A percentile compares a stretch with the other conserved stretches of the same genome.
These are phyloP conservation scores for Daldinia grandis DNA, from an alignment of 495 filamentous ascomycete species.

Conservation along the genomic window DNA sequence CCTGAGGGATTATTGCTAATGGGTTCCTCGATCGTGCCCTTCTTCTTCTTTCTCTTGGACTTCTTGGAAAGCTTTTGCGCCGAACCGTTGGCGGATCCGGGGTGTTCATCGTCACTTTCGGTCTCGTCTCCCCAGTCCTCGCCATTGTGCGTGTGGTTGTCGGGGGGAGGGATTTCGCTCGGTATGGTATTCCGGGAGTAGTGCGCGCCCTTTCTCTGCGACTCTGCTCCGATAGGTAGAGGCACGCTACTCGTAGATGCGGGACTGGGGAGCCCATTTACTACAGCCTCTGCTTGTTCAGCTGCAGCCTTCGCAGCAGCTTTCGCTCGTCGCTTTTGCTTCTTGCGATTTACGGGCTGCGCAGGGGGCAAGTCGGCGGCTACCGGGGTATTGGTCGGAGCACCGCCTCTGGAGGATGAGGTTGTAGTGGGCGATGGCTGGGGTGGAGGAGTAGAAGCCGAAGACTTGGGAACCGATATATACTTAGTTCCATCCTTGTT, in stretches of 20 bases:
- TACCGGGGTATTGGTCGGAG: conserved; percentile 38
- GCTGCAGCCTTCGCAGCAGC: conserved; percentile 75
- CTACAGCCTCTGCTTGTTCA: conserved; percentile 45
- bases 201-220: conserved; percentile 41
- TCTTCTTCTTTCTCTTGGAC: conserved; percentile 70
- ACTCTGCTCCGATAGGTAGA: conserved; percentile 29
- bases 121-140: conserved; percentile 60
- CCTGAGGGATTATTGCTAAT: conserved; percentile 43
- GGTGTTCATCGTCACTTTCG: conserved; percentile 54
- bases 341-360: conserved; percentile 82
- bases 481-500: conserved; percentile 75
- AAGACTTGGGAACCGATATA: conserved; percentile 70
- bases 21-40: conserved; percentile 33
- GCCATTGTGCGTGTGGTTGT: conserved; percentile 49
- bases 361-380: conserved; percentile 40
- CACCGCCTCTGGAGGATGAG: conserved; percentile 45
- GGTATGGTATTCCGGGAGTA: conserved; percentile 32
- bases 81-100: conserved; percentile 31
- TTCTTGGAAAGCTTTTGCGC: conserved; percentile 60
- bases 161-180: conserved; percentile 10
- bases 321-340: conserved; percentile 85
- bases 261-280: conserved; percentile 55
- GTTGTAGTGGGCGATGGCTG: conserved; percentile 57
- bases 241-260: conserved; percentile 47
- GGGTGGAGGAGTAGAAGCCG: conserved; percentile 58